Evolutionary conservation across 148 eudicot species (phyloP), one percentile per base, ranked within the genome.

Genomic region (Chenopodium berlandieri): DNA sequence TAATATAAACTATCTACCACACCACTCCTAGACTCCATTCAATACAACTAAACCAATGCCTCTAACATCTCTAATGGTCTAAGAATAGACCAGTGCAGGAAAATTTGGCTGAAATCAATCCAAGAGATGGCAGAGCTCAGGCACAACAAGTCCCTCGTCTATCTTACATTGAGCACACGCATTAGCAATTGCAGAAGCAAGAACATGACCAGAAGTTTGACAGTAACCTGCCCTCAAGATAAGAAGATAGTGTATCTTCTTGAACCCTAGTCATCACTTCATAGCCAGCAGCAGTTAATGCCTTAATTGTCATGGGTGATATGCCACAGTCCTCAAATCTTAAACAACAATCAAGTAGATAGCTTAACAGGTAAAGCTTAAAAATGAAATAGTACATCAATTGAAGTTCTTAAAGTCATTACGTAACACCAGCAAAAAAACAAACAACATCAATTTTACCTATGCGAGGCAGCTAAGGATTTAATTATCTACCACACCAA

Each of bases 261-360:
- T 94, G 99, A 60, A 94, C 97, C 86, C 82, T 89, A 71, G 99
- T 91, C 97, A 95, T 90, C 75, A 87, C 91, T 78, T 89, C 88
- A 88, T 94, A 95, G 69, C 97, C 99, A 75, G 98, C 94, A 82
- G 84, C 75, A 56, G 86, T 82, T 85, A 95, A 92, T 27, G 99
- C 94, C 89, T 90, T 90, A 66, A 92, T 89, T 10, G 97, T 91
- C 88, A 89, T 76, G 13, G 93, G 89, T 81, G 97, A 93, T 79
- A 95, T 88, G 79, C 83, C 85, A 87, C 85, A 94, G 82, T 95
- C 95, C 76, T 94, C 98, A 88, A 95, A 95, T 88, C 97, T 95
- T 88, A 70, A 83, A 83, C 40, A 63, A n/a, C 30, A 85, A 31
- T 23, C 48, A 13, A 34, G 4, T 66, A 66, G 34, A 60, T 0